A percentile compares a stretch with the other conserved stretches of the same genome.
Evolutionary conservation across 257 asterid species (phyloP).

Genomic region (Lantana camara): DNA sequence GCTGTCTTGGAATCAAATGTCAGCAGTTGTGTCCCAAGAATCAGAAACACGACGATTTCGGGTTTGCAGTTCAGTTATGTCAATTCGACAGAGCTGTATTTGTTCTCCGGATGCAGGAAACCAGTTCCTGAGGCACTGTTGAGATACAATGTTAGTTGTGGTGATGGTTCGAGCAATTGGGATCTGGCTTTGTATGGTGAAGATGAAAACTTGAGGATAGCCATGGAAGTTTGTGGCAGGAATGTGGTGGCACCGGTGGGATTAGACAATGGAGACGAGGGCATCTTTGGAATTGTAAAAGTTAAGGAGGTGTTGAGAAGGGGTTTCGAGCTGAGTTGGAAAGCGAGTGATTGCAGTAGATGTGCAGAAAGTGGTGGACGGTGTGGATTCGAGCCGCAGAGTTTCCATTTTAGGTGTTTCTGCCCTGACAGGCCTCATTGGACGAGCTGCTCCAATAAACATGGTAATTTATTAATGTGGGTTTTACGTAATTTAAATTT

Average conservation of each 20-base stretch:
- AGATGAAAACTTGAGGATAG: conserved; percentile 30
- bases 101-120: conserved; percentile 44
- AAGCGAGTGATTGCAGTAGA: conserved; percentile 34
- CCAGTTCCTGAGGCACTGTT: neutral
- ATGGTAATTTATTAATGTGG: conserved; percentile 36
- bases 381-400: conserved; percentile 44
- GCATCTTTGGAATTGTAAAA: conserved; percentile 10
- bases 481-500: too few species aligned
- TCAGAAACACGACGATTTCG: conserved; percentile 34
- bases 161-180: conserved; percentile 14
- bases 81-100: conserved; percentile 19
- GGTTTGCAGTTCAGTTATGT: neutral
- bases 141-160: conserved; percentile 31
- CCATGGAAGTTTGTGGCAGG: conserved; percentile 31
- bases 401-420: conserved; percentile 43
- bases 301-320: conserved; percentile 39
- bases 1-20: conserved; percentile 7
- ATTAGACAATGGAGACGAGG: conserved; percentile 4
- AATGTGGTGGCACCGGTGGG: conserved; percentile 57
- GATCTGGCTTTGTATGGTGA: conserved; percentile 39
- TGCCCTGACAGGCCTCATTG: conserved; percentile 65
- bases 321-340: conserved; percentile 63
- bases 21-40: conserved; percentile 33
- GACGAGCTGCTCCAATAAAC: conserved; percentile 42
- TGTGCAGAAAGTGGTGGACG: conserved; percentile 57